A percentile compares a stretch with the other conserved stretches of the same genome.
These are phyloP conservation scores for Claviceps sp. DNA, from an alignment of 2,329 filamentous ascomycete genomes.

Conservation along the genomic window DNA sequence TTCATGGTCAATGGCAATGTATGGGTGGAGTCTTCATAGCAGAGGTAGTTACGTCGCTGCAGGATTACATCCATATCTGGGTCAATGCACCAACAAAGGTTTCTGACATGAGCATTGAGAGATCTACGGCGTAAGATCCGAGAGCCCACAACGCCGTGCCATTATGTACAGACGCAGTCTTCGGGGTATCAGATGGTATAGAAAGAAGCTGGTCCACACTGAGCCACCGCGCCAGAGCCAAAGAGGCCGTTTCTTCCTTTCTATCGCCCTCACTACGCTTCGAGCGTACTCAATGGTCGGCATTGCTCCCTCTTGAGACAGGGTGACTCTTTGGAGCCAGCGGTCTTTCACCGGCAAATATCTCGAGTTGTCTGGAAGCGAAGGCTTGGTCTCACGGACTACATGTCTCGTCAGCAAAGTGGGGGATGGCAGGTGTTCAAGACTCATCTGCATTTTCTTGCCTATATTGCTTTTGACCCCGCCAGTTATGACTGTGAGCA, in stretches of 20 bases:
- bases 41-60: too few relatives aligned
- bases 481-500: conserved; percentile 9
- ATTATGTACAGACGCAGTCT: neutral
- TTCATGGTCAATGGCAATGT: too few relatives aligned
- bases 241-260: conserved; percentile 6
- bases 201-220: conserved; percentile 11
- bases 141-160: neutral
- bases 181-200: conserved; percentile 7
- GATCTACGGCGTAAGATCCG: neutral
- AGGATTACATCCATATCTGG: too few relatives aligned
- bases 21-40: too few relatives aligned
- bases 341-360: conserved; percentile 6
- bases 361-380: conserved; percentile 6
- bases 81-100: neutral
- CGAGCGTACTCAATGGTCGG: conserved; percentile 8
- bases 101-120: neutral
- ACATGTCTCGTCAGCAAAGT: neutral
- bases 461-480: conserved; percentile 9
- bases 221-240: conserved; percentile 10
- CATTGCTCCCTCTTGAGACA: conserved; percentile 5
- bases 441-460: neutral
- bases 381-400: conserved; percentile 7
- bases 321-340: conserved; percentile 6
- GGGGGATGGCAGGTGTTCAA: too few relatives aligned
- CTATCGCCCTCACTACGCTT: conserved; percentile 6